Evolutionary conservation across 164 flowering plant genomes (phyloP), one percentile per base, ranked within the genome.

Genomic region (Aristolochia fimbriata): DNA sequence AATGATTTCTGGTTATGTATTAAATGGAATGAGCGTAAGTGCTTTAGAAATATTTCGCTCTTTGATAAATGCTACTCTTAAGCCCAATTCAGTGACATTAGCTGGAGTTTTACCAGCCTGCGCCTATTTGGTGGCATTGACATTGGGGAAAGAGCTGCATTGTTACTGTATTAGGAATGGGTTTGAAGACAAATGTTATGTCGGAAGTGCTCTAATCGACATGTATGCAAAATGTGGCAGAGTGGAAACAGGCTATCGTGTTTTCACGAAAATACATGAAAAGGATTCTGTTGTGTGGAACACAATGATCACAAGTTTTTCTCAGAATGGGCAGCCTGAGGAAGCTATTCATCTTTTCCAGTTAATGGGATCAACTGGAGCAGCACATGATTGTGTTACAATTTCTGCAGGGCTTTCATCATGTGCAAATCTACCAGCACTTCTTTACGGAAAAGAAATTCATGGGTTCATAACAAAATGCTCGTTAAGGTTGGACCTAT

Each of bases 191-290:
- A 71, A 62, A 48, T 74, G 80, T 70, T 78, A 75, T 65, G 85
- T 87, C 7, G 86, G 75, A 31, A 81, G 87, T 71, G 86, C 95
- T 25, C 58, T 88, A 12, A 61, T 66, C 19, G 88, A 86, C 63
- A 86, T 88, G 92, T 86, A 91, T 71, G 86, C 96, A 23, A 92
- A 92, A 76, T 92, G 96, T 79, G 96, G 96, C 65, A 78, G 82
- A 67, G 56, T 89, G 72, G 91, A 87, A 70, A 73, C 84, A 51
- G 80, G 86, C 60, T 64, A 52, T 55, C 51, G 58, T n/a, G 49
- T 76, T 62, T 92, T 92, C 53, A 16, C 15, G 12, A 66, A 75
- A 55, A 69, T 79, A 62, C 17, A 70, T 24, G 79, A 78, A 52
- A 79, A 62, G 58, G 97, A 90, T 73, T 66, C 75, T 45, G 71